phyloP scores from a whole-genome alignment of 169 alveolate species.

The Babesia ovis region DNA sequence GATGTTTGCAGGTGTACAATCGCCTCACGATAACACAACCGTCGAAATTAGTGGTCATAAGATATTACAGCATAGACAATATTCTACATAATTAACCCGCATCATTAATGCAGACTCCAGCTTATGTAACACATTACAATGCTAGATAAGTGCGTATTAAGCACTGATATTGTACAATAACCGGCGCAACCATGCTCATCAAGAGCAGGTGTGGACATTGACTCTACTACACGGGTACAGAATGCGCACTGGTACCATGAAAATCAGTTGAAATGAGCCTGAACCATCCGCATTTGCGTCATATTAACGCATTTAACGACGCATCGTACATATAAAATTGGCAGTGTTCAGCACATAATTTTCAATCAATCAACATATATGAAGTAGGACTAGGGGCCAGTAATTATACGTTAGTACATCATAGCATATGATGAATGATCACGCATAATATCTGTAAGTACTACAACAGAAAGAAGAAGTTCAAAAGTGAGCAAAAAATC shows the following conservation, averaged over 20 bases:
- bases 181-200: constrained; percentile 10
- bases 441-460: background rate
- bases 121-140: too few species aligned
- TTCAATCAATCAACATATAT: background rate
- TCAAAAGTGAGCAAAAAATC: background rate
- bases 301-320: background rate
- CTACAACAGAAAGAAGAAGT: background rate
- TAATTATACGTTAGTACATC: background rate
- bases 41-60: background rate
- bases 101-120: background rate
- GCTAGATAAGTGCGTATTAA: too few species aligned
- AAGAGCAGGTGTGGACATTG: constrained; percentile 34
- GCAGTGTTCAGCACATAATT: background rate
- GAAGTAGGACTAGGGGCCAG: background rate
- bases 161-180: background rate
- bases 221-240: constrained; percentile 2
- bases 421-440: background rate
- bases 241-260: background rate
- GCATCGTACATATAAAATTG: background rate
- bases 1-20: background rate
- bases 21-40: background rate
- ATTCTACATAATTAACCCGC: background rate
- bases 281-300: background rate
- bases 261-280: background rate
- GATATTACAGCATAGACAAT: background rate